Evolutionary conservation across 2,329 filamentous ascomycete genomes (phyloP).

Genomic region (Pseudocercospora macadamiae): DNA sequence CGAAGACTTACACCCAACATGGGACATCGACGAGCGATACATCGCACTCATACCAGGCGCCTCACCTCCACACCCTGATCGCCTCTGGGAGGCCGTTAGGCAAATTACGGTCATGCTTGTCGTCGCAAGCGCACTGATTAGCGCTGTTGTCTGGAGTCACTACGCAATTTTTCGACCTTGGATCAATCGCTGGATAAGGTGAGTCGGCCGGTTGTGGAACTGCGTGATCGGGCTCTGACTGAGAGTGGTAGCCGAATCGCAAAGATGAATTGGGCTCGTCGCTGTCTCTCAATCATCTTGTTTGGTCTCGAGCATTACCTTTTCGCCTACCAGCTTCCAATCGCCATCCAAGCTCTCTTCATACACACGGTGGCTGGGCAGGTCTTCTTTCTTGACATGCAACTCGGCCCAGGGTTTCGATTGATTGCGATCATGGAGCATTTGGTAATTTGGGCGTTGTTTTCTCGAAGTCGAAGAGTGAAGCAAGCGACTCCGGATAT

Average conservation of each 20-base stretch:
- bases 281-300: neutral
- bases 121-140: neutral
- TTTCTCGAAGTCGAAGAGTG: too few species aligned
- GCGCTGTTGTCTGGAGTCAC: too few species aligned
- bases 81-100: neutral
- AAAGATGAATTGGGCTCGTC: neutral
- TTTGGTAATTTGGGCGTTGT: neutral
- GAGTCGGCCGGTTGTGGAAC: too few species aligned
- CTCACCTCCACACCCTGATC: neutral
- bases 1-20: neutral
- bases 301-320: neutral
- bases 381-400: neutral
- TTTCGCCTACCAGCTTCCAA: neutral
- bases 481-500: too few species aligned
- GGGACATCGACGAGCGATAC: neutral
- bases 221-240: too few species aligned
- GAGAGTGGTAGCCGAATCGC: too few species aligned
- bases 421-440: neutral
- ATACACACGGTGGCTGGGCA: neutral
- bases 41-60: neutral
- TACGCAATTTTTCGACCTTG: too few species aligned
- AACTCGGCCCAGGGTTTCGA: neutral
- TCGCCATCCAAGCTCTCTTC: neutral
- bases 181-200: too few species aligned
- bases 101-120: neutral